Percentiles rank a stretch among this genome's conserved stretches.
These are phyloP conservation scores for Astragalus membranaceus DNA, from an alignment of 306 rosid species.

Conservation along the genomic window DNA sequence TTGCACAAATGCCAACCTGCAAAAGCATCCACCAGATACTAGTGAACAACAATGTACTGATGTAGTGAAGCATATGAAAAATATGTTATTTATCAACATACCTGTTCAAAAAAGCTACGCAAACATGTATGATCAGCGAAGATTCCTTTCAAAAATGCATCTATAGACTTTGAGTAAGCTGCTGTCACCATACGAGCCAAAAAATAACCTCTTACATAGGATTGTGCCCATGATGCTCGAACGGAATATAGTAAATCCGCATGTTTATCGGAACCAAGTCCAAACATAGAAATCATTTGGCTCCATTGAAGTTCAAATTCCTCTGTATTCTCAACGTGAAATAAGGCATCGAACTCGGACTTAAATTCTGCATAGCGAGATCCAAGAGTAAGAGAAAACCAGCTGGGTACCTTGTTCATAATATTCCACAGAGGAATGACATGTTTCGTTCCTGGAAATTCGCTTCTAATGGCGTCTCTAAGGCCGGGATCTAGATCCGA, in stretches of 20 bases:
- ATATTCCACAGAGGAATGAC: constrained; percentile 60
- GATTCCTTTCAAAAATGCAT: constrained; percentile 60
- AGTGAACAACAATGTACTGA: neutral
- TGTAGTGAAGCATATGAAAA: neutral
- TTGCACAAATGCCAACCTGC: constrained; percentile 70
- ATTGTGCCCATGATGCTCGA: constrained; percentile 69
- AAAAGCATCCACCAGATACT: constrained; percentile 17
- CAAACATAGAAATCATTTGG: constrained; percentile 67
- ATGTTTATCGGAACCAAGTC: constrained; percentile 69
- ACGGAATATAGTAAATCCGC: constrained; percentile 47
- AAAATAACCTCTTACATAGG: constrained; percentile 65
- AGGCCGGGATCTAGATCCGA: constrained; percentile 80
- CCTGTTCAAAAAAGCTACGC: constrained; percentile 92
- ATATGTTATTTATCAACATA: constrained; percentile 13
- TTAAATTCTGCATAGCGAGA: constrained; percentile 75
- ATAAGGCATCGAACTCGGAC: constrained; percentile 64
- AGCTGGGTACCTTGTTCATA: constrained; percentile 58
- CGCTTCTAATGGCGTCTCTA: constrained; percentile 61
- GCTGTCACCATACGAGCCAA: constrained; percentile 68
- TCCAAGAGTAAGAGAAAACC: constrained; percentile 75
- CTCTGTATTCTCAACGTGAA: constrained; percentile 62
- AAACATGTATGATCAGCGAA: constrained; percentile 61
- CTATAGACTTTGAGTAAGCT: constrained; percentile 54
- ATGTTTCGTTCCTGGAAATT: constrained; percentile 67
- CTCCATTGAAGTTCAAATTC: constrained; percentile 86